Conservation (phyloP, 2,329 filamentous ascomycete genomes). For the Macroventuria anomochaeta region DNA sequence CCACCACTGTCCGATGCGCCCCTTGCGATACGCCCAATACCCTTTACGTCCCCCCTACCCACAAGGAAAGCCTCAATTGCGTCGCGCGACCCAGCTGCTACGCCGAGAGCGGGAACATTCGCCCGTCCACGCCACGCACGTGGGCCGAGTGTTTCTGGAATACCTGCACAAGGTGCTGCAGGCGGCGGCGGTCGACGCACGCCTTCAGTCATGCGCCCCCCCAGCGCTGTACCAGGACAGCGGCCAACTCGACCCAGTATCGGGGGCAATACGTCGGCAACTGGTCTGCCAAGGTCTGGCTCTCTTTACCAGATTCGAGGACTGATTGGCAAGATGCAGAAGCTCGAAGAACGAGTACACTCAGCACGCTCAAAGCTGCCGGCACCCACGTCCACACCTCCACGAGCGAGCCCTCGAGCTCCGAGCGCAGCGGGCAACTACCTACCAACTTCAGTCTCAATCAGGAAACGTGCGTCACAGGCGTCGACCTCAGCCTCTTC, state of each 20-base stretch:
- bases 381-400: constrained; percentile 77
- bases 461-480: constrained; percentile 70
- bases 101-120: constrained; percentile 61
- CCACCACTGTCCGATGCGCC: constrained; percentile 92
- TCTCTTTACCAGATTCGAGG: constrained; percentile 93
- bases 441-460: constrained; percentile 63
- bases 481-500: constrained; percentile 52
- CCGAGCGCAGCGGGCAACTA: constrained; percentile 56
- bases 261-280: constrained; percentile 57
- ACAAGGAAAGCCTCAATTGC: constrained; percentile 55
- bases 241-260: constrained; percentile 53
- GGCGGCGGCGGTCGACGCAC: constrained; percentile 50
- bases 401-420: constrained; percentile 76
- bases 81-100: constrained; percentile 56
- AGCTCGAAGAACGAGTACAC: constrained; percentile 91
- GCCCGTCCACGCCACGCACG: constrained; percentile 60
- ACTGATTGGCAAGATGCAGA: constrained; percentile 96
- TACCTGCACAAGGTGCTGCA: constrained; percentile 37
- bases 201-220: constrained; percentile 50
- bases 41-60: constrained; percentile 51
- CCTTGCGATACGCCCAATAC: constrained; percentile 55
- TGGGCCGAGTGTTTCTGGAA: constrained; percentile 65
- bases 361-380: constrained; percentile 90
- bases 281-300: constrained; percentile 62
- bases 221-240: constrained; percentile 37